Evolutionary conservation across 139 green algal species (phyloP).

Genomic region (Klebsormidium nitens): DNA sequence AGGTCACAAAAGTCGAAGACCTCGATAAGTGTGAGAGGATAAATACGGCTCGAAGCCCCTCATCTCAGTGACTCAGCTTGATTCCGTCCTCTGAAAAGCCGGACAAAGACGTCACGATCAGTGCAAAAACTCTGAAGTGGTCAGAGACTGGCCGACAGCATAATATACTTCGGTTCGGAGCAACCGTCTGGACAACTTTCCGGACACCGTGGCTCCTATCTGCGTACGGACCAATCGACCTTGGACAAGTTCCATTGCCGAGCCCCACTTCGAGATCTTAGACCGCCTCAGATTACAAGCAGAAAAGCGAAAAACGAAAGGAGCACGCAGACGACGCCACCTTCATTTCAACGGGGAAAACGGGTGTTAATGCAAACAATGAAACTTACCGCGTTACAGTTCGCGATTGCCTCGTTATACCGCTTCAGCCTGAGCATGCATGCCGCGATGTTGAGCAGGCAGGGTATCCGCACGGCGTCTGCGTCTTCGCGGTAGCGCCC

Average conservation of each 20-base stretch:
- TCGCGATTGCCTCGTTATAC: constrained; percentile 25
- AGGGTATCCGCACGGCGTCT: constrained; percentile 30
- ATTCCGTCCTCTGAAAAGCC: too few species aligned
- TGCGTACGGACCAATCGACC: too few species aligned
- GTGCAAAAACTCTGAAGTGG: too few species aligned
- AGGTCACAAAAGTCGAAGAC: too few species aligned
- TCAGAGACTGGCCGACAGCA: too few species aligned
- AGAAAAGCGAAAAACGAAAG: constrained; percentile 7
- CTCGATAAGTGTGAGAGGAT: too few species aligned
- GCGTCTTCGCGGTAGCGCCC: constrained; percentile 32
- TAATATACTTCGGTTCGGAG: too few species aligned
- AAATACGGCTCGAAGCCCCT: too few species aligned
- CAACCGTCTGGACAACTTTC: too few species aligned
- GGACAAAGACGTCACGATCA: too few species aligned
- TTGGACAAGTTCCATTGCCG: not conserved
- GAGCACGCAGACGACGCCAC: not conserved
- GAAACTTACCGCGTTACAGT: constrained; percentile 12
- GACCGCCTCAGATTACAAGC: not conserved
- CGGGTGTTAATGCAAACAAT: not conserved
- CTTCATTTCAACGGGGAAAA: not conserved
- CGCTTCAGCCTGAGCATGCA: constrained; percentile 29
- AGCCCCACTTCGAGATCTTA: not conserved
- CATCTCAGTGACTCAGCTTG: too few species aligned
- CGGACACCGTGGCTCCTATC: too few species aligned
- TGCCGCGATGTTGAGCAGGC: constrained; percentile 30